Conservation (phyloP, 2,329 filamentous ascomycete genomes). For the Colletotrichum higginsianum region DNA sequence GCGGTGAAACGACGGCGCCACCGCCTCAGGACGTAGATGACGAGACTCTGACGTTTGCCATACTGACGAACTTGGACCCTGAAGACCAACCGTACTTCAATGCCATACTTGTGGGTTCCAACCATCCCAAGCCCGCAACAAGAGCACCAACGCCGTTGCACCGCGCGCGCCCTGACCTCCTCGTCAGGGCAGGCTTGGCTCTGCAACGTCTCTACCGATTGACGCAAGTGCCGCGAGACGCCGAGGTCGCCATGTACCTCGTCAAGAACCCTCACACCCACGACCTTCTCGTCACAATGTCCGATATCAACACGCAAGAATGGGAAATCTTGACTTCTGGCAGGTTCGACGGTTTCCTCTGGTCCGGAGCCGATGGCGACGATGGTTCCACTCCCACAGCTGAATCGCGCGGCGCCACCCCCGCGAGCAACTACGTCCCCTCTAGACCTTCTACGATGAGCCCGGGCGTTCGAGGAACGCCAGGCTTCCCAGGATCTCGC, state of each 20-base stretch:
- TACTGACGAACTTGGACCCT: slow-evolving; percentile 86
- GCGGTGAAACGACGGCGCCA: slow-evolving; percentile 79
- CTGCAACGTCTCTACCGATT: slow-evolving; percentile 90
- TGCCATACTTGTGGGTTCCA: slow-evolving; percentile 77
- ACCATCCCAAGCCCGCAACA: slow-evolving; percentile 68
- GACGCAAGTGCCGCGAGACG: slow-evolving; percentile 80
- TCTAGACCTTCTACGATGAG: slow-evolving; percentile 52
- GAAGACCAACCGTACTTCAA: slow-evolving; percentile 87
- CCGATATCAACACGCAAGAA: slow-evolving; percentile 90
- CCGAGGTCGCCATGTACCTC: slow-evolving; percentile 88
- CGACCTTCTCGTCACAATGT: slow-evolving; percentile 87
- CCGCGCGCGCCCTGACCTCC: slow-evolving; percentile 78
- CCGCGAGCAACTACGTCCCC: slow-evolving; percentile 63
- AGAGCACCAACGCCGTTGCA: slow-evolving; percentile 79
- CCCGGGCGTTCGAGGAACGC: slow-evolving; percentile 58
- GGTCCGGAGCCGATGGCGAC: slow-evolving; percentile 86
- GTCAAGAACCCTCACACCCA: slow-evolving; percentile 87
- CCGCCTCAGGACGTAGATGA: slow-evolving; percentile 93
- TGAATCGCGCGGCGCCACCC: slow-evolving; percentile 68
- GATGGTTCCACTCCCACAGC: slow-evolving; percentile 56
- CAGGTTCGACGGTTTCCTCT: slow-evolving; percentile 94
- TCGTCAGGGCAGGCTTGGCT: slow-evolving; percentile 82
- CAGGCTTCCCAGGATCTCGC: slow-evolving; percentile 59
- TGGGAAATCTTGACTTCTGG: slow-evolving; percentile 97
- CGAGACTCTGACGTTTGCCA: slow-evolving; percentile 93